phyloP scores from a whole-genome alignment of 495 filamentous ascomycete species.

The Podospora anserina region DNA sequence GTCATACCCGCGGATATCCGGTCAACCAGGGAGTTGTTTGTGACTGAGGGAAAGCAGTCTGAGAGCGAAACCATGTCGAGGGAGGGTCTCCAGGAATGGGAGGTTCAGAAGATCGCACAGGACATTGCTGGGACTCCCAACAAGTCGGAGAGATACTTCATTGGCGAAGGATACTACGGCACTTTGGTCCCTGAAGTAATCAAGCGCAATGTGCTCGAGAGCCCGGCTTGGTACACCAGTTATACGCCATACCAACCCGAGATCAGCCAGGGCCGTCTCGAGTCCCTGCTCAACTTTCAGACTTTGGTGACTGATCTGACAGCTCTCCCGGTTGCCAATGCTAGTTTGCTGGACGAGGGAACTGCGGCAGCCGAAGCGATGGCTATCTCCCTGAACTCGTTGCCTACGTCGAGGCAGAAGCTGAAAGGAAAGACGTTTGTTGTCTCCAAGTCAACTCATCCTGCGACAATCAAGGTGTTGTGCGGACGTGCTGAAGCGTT shows the following conservation, averaged over 20 bases:
- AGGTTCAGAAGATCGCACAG: conserved; percentile 44
- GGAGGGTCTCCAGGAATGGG: conserved; percentile 36
- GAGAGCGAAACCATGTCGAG: not conserved
- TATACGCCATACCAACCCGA: conserved; percentile 99
- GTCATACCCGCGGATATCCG: conserved; percentile 83
- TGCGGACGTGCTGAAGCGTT: conserved; percentile 89
- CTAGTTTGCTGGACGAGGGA: conserved; percentile 88
- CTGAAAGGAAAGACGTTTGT: conserved; percentile 75
- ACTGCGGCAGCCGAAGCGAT: conserved; percentile 97
- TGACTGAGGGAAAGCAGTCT: conserved; percentile 10
- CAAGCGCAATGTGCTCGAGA: conserved; percentile 90
- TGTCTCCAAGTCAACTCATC: conserved; percentile 78
- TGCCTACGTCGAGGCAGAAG: conserved; percentile 71
- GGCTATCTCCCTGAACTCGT: conserved; percentile 82
- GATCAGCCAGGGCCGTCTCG: conserved; percentile 91
- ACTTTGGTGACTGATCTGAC: conserved; percentile 91
- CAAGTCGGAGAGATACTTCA: conserved; percentile 61
- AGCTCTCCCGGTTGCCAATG: conserved; percentile 85
- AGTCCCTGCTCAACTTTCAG: conserved; percentile 96
- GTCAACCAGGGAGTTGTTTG: conserved; percentile 52
- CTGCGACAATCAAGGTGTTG: conserved; percentile 86
- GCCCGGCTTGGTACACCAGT: conserved; percentile 96
- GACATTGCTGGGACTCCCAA: conserved; percentile 66
- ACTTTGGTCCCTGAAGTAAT: conserved; percentile 88
- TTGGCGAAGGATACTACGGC: conserved; percentile 85